Percentiles rank a stretch among this genome's conserved stretches.
phyloP scores from a whole-genome alignment of 2,329 filamentous ascomycete genomes.

The Ceratocystis cacaofunesta region DNA sequence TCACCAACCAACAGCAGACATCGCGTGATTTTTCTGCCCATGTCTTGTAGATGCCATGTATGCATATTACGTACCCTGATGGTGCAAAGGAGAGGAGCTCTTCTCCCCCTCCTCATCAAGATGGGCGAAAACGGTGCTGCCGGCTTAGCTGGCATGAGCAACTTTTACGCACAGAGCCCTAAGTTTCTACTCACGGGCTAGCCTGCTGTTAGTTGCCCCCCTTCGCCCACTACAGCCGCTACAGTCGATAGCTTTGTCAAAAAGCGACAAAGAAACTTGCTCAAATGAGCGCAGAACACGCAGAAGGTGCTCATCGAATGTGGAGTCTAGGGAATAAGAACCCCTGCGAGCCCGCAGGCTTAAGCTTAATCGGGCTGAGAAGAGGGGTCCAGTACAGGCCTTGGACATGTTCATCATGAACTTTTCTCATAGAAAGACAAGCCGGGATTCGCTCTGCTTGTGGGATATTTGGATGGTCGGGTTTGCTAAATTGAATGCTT shows the following conservation, averaged over 20 bases:
- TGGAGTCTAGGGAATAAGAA: background rate
- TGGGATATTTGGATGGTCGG: background rate
- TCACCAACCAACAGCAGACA: background rate
- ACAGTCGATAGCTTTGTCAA: background rate
- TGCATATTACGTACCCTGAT: background rate
- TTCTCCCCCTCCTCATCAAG: background rate
- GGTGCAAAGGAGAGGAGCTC: background rate
- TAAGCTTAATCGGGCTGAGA: background rate
- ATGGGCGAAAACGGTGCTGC: background rate
- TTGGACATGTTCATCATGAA: background rate
- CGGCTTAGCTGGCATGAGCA: background rate
- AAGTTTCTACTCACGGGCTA: slow-evolving; percentile 1
- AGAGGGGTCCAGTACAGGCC: background rate
- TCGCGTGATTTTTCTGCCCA: background rate
- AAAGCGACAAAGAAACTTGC: background rate
- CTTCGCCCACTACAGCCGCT: background rate
- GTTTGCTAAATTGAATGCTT: background rate
- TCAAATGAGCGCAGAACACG: slow-evolving; percentile 5
- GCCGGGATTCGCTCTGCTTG: too few species aligned
- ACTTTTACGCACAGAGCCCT: slow-evolving; percentile 5
- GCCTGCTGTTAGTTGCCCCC: background rate
- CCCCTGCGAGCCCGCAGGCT: background rate
- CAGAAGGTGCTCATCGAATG: background rate
- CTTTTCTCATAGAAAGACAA: background rate
- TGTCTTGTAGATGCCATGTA: background rate